phyloP scores from a whole-genome alignment of 2,329 filamentous ascomycete species.

The Metarhizium brunneum region DNA sequence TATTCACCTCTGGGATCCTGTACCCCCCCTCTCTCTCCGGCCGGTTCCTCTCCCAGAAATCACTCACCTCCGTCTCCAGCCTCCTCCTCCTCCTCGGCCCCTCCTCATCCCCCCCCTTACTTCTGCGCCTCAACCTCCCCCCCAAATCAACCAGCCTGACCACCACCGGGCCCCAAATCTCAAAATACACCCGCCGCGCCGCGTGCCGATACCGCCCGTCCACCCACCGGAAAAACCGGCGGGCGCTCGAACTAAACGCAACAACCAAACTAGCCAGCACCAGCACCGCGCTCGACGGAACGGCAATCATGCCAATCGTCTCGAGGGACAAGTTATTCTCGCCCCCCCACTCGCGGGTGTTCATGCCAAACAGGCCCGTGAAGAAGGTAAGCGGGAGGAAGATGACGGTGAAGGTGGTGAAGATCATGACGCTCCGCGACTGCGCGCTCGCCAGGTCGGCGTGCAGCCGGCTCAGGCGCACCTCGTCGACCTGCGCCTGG shows the following conservation, averaged over 20 bases:
- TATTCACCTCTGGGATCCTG: slow-evolving; percentile 29
- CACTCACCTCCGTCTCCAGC: slow-evolving; percentile 25
- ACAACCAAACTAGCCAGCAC: slow-evolving; percentile 41
- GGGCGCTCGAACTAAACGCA: slow-evolving; percentile 44
- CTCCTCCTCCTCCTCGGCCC: slow-evolving; percentile 12
- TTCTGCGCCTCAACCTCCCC: slow-evolving; percentile 11
- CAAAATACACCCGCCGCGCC: slow-evolving; percentile 14
- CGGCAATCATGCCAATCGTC: slow-evolving; percentile 37
- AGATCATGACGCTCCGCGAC: slow-evolving; percentile 56
- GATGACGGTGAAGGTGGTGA: slow-evolving; percentile 54
- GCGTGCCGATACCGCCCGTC: slow-evolving; percentile 7
- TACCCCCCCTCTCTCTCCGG: slow-evolving; percentile 30
- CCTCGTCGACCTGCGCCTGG: slow-evolving; percentile 57
- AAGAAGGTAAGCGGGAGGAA: slow-evolving; percentile 58
- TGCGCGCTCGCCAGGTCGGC: slow-evolving; percentile 54
- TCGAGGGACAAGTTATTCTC: slow-evolving; percentile 32
- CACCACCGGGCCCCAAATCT: slow-evolving; percentile 14
- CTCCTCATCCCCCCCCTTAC: slow-evolving; percentile 7
- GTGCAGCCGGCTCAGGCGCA: slow-evolving; percentile 51
- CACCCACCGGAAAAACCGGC: slow-evolving; percentile 20
- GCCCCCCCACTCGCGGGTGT: slow-evolving; percentile 50
- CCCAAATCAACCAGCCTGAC: slow-evolving; percentile 1
- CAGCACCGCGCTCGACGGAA: slow-evolving; percentile 38
- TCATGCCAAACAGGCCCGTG: slow-evolving; percentile 57
- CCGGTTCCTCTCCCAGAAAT: slow-evolving; percentile 32